These are phyloP conservation scores for Fusarium buharicum DNA, from an alignment of 2,329 filamentous ascomycete species.

Conservation along the genomic window DNA sequence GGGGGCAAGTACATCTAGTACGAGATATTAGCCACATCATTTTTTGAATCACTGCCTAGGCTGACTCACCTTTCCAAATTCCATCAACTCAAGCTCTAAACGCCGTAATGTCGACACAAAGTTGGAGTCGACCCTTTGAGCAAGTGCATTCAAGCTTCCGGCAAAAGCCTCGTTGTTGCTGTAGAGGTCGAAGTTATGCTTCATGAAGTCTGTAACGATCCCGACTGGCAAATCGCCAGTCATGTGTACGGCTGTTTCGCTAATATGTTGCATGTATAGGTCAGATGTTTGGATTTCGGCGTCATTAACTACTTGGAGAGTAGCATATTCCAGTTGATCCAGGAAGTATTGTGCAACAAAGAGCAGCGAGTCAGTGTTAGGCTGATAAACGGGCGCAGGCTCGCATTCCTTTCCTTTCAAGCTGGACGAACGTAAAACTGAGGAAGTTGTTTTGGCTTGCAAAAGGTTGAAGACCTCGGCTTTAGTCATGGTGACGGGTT, in stretches of 20 bases:
- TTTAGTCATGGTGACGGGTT: conserved; percentile 52
- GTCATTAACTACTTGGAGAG: conserved; percentile 47
- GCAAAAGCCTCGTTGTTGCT: conserved; percentile 47
- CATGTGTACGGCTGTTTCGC: conserved; percentile 46
- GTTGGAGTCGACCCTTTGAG: conserved; percentile 51
- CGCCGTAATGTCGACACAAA: conserved; percentile 56
- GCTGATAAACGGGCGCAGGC: conserved; percentile 46
- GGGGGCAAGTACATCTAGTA: conserved; percentile 53
- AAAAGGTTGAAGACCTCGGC: conserved; percentile 47
- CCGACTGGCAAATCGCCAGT: conserved; percentile 49
- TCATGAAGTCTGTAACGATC: conserved; percentile 51
- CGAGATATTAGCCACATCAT: conserved; percentile 22
- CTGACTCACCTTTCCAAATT: conserved; percentile 59
- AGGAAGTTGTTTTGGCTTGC: conserved; percentile 29
- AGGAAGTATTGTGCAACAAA: conserved; percentile 60
- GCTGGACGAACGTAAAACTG: conserved; percentile 40
- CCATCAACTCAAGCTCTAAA: conserved; percentile 63
- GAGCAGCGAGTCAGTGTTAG: conserved; percentile 53
- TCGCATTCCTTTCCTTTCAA: conserved; percentile 58
- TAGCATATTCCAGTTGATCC: conserved; percentile 62
- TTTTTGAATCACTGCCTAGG: not conserved
- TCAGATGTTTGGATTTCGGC: conserved; percentile 53
- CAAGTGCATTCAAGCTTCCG: conserved; percentile 50
- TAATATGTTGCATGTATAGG: conserved; percentile 56
- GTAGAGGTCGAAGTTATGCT: conserved; percentile 53